Base-by-base conservation (phyloP, 2,329 filamentous ascomycete genomes). In the Scedosporium dehoogii region DNA sequence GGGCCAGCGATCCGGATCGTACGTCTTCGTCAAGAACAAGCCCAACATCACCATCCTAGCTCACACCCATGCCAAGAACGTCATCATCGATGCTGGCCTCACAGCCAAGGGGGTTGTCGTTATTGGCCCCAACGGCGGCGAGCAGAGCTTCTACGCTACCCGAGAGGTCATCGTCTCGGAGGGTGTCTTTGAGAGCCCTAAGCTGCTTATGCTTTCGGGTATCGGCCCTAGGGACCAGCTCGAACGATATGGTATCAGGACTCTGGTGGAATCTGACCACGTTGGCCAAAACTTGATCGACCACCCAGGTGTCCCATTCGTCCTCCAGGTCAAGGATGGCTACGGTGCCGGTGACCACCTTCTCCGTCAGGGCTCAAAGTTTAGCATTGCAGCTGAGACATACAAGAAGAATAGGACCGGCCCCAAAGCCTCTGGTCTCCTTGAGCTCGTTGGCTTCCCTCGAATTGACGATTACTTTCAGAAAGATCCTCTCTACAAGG, bases 361-460 rank as follows among this genome's bases (percentile, higher is more conserved):
- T 16, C 74, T 79, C 1, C 74, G 75, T 14, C 68, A 73, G 0
- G 73, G 73, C 0, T 67, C 71, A 7, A 66, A 71, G 58, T 69
- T 76, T 16, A 68, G 73, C 10, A 69, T 70, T 0, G 74, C 74
- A 1, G 63, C 74, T 4, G 66, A 71, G 0, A 65, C 71, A 1
- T 80, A 80, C 69, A 65, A 67, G 41, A 69, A 69, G 63, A 71
- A 70, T 69, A 74, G 70, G 67, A 74, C 70, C 14, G 77, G 78
- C 0, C 75, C 76, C 0, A 65, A 76, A 18, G 70, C 74, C 66
- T 72, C 74, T 57, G 70, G 81, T 67, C 64, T 79, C 1, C 70
- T 80, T 0, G 77, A 79, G 66, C 75, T 87, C 29, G 77, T 83
- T 6, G 84, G 80, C 1, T 80, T 87, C 61, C 84, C 80, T 16